These are phyloP conservation scores for Myriosclerotinia curreyana DNA, from an alignment of 2,329 filamentous ascomycete species.

Conservation along the genomic window DNA sequence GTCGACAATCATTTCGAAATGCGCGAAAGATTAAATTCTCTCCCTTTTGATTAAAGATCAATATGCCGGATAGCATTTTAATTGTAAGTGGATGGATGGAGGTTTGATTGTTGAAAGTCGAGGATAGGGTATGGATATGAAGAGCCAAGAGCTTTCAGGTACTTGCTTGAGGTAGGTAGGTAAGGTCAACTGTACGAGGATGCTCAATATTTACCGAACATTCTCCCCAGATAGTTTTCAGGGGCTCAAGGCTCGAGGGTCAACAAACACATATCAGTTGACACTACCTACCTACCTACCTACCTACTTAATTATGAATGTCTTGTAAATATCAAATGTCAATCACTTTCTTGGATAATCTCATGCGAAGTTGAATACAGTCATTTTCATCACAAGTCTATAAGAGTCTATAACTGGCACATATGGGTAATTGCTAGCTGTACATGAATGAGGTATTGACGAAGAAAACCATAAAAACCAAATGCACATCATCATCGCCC, in stretches of 20 bases:
- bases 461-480: slow-evolving; percentile 32
- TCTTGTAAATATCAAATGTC: not conserved
- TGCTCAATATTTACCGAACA: slow-evolving; percentile 18
- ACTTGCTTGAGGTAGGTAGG: not conserved
- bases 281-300: no score
- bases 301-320: no score
- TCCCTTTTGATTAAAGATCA: slow-evolving; percentile 99
- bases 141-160: slow-evolving; percentile 1
- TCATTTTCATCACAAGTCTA: slow-evolving; percentile 19
- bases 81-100: slow-evolving; percentile 20
- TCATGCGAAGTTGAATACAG: not conserved
- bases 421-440: slow-evolving; percentile 37
- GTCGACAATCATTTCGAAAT: slow-evolving; percentile 97
- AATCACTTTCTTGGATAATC: not conserved
- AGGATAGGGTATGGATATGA: slow-evolving; percentile 17
- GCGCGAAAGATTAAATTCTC: slow-evolving; percentile 99
- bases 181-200: not conserved
- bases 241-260: not conserved
- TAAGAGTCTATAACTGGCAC: slow-evolving; percentile 23
- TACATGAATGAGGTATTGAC: slow-evolving; percentile 40
- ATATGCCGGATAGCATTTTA: slow-evolving; percentile 91
- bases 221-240: not conserved
- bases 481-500: slow-evolving; percentile 32
- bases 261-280: no score
- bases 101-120: slow-evolving; percentile 16